Base-by-base conservation (phyloP, 495 filamentous ascomycete genomes). In the Penicillium riverlandense region DNA sequence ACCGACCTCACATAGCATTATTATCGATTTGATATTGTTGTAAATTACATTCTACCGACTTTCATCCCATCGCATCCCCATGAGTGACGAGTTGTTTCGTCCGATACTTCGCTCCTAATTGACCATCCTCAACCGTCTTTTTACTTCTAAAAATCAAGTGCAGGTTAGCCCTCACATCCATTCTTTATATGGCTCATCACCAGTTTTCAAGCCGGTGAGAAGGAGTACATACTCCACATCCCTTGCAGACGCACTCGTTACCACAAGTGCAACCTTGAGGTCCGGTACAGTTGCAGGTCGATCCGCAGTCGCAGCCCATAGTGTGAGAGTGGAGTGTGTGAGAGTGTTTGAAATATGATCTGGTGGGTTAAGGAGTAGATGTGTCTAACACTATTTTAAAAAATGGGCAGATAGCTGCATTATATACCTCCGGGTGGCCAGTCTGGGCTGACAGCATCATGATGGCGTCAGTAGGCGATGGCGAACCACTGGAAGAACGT, bases 291-390 rank as follows among this genome's bases (percentile, higher is more conserved):
- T 39, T 49, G 40, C 69, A 73, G 35, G 41, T 58, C 7, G 53
- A 54, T 61, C 67, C 65, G 48, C 69, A 73, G 37, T 47, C 58
- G 41, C 69, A 73, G 34, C 52, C 63, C 67, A 71, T 71, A 35
- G 11, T 59, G 38, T 29, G 40, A 44, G 30, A 33, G 31, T 9
- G n/a, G 1, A 33, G 31, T 1, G 15, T 16, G 31, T 33, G 5
- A 6, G 1, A 2, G 8, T 27, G 29, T 29, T 47, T 14, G 30
- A 15, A 40, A 38, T 29, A 41, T 28, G 29, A 11, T 36, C 38
- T 36, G 12, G 9, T 39, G 28, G 33, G 31, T 36, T 35, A 4
- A 22, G 4, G 27, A 11, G 16, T 12, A 38, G 28, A 11, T n/a
- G n/a, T n/a, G n/a, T n/a, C n/a, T n/a, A n/a, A n/a, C n/a, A n/a